phyloP scores from a whole-genome alignment of 352 stramenopile genomes.

The Phytophthora gonapodyides region DNA sequence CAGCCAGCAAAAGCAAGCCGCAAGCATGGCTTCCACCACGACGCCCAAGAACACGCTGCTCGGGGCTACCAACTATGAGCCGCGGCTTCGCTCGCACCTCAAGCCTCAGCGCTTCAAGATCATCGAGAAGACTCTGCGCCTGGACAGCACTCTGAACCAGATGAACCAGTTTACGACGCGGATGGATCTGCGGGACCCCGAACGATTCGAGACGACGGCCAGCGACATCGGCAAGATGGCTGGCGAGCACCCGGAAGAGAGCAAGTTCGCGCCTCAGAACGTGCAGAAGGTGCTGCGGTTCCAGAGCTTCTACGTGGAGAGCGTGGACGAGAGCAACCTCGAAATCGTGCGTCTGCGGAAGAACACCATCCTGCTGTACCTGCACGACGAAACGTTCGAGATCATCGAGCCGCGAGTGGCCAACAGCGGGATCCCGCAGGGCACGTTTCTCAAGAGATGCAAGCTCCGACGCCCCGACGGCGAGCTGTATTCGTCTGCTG shows the following conservation, averaged over 20 bases:
- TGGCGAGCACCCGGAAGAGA: constrained; percentile 44
- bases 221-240: constrained; percentile 60
- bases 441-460: constrained; percentile 84
- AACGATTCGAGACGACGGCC: constrained; percentile 64
- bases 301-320: constrained; percentile 85
- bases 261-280: constrained; percentile 84
- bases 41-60: constrained; percentile 77
- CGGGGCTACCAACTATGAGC: constrained; percentile 74
- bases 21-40: constrained; percentile 49
- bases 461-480: constrained; percentile 67
- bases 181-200: constrained; percentile 56
- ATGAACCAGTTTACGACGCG: constrained; percentile 64
- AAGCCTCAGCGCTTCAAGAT: constrained; percentile 87
- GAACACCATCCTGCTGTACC: constrained; percentile 81
- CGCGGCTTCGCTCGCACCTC: constrained; percentile 60
- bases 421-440: constrained; percentile 89
- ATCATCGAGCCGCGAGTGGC: constrained; percentile 81
- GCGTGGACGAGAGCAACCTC: constrained; percentile 80
- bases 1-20: constrained; percentile 18
- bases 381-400: constrained; percentile 88
- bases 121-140: constrained; percentile 53
- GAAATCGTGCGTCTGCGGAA: constrained; percentile 77
- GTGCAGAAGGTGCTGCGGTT: constrained; percentile 86
- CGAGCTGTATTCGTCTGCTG: constrained; percentile 48
- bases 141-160: constrained; percentile 69